A percentile compares a stretch with the other conserved stretches of the same genome.
Evolutionary conservation across 345 rosid species (phyloP).

Genomic region (Sonneratia alba): DNA sequence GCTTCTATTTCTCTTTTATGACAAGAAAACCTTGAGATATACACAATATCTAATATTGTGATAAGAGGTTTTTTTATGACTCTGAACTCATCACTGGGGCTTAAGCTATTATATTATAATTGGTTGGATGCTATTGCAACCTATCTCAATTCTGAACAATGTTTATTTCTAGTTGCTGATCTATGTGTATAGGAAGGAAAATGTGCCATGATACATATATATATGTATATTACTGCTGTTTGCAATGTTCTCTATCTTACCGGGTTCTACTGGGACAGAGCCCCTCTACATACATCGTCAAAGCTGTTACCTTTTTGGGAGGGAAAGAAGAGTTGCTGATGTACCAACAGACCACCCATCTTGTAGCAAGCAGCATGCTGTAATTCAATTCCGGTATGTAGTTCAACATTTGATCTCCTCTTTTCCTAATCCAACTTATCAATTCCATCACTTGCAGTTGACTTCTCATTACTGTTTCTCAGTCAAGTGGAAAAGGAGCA

Average conservation of each 20-base stretch:
- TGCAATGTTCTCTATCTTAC: not conserved
- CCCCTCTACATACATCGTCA: slow-evolving; percentile 95
- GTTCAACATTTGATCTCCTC: slow-evolving; percentile 10
- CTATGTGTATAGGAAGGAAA: not conserved
- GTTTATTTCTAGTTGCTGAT: not conserved
- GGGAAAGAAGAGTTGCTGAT: slow-evolving; percentile 91
- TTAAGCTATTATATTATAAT: not conserved
- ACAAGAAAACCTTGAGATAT: not conserved
- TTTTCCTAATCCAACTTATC: not conserved
- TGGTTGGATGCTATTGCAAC: not conserved
- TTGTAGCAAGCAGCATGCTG: slow-evolving; percentile 99
- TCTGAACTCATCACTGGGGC: not conserved
- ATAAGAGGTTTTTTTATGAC: not conserved
- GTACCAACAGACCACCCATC: slow-evolving; percentile 98
- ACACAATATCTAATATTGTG: too few relatives aligned
- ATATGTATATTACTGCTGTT: not conserved
- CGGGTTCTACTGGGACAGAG: slow-evolving; percentile 39
- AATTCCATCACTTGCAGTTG: not conserved
- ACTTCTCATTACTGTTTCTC: slow-evolving; percentile 16
- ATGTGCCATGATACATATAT: not conserved
- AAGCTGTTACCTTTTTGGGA: slow-evolving; percentile 89
- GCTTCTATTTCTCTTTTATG: not conserved
- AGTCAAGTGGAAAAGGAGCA: slow-evolving; percentile 74
- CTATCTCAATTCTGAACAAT: not conserved
- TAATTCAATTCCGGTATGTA: slow-evolving; percentile 72